Percentiles rank a stretch among this genome's conserved stretches.
These are phyloP conservation scores for Hanseniaspora guilliermondii DNA, from an alignment of 805 yeast species.

Conservation along the genomic window DNA sequence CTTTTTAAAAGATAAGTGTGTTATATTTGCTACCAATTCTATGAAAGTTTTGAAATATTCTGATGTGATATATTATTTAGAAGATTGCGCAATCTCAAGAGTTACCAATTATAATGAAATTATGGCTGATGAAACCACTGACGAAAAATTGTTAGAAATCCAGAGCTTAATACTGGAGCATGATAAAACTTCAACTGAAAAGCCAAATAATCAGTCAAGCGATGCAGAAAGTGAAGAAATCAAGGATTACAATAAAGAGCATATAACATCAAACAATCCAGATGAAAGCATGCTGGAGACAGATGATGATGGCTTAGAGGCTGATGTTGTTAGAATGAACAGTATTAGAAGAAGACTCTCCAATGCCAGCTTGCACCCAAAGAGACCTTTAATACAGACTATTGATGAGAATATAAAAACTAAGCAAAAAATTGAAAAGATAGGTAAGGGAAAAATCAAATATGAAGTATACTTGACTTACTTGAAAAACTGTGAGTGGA, in stretches of 20 bases:
- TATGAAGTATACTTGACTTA: slow-evolving; percentile 43
- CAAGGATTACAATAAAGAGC: slow-evolving; percentile 5
- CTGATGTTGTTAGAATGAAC: not conserved
- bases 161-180: slow-evolving; percentile 23
- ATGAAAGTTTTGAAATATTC: slow-evolving; percentile 46
- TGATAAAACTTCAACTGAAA: slow-evolving; percentile 22
- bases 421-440: slow-evolving; percentile 37
- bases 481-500: slow-evolving; percentile 44
- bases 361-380: slow-evolving; percentile 43
- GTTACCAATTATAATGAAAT: slow-evolving; percentile 42
- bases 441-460: slow-evolving; percentile 48
- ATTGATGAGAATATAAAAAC: slow-evolving; percentile 27
- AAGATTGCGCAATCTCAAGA: slow-evolving; percentile 44
- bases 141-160: slow-evolving; percentile 26
- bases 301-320: not conserved
- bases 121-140: slow-evolving; percentile 22
- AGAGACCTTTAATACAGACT: slow-evolving; percentile 24
- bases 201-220: slow-evolving; percentile 14
- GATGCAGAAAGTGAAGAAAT: slow-evolving; percentile 16
- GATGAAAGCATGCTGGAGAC: not conserved
- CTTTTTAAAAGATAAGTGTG: slow-evolving; percentile 39
- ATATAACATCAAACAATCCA: not conserved
- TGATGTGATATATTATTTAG: slow-evolving; percentile 47
- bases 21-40: slow-evolving; percentile 48
- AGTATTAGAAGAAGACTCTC: slow-evolving; percentile 42